Evolutionary conservation across 257 asterid species (phyloP), one percentile per base, ranked within the genome.

Genomic region (Jasminum sambac): DNA sequence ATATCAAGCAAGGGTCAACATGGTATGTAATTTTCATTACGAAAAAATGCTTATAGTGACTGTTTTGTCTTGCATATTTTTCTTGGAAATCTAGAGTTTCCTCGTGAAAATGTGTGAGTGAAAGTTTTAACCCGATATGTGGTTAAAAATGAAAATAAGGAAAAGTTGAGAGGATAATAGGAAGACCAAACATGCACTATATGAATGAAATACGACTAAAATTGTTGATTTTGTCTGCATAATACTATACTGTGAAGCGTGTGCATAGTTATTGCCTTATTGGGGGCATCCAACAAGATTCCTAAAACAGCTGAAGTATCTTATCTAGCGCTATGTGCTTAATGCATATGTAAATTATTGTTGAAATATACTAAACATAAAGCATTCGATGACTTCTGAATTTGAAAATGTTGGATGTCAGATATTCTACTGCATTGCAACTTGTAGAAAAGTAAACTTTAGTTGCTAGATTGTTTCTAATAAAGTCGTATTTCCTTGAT

Each of bases 1-100:
- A 91, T 84, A 82, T 95, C 64, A 73, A 76, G 71, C 79, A 76
- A 79, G 95, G 92, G 71, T 95, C 99, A 63, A 80, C 65, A 87
- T 89, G 99, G 99, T 95, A 85, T 21, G 79, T 23, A 55, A 19
- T 17, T 50, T 7, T 50, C 19, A 7, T 5, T 8, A 23, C n/a
- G 12, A 23, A 7, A 0, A 55, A 10, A 13, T 55, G 7, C 16
- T 14, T 55, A 4, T 24, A 19, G 13, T 55, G 62, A 21, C 21
- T 21, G 30, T 21, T 55, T 55, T 21, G 5, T 55, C 13, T 23
- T 40, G 44, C 44, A 0, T 40, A 6, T 11, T n/a, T n/a, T n/a
- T n/a, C n/a, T n/a, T n/a, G n/a, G 44, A 40, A 40, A 30, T 30
- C 36, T 30, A 30, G 36, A 30, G 36, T 30, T 30, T 30, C 4